Percentiles rank a stretch among this genome's conserved stretches.
These are phyloP conservation scores for Liriodendron chinense DNA, from an alignment of 164 flowering plant species.

Conservation along the genomic window DNA sequence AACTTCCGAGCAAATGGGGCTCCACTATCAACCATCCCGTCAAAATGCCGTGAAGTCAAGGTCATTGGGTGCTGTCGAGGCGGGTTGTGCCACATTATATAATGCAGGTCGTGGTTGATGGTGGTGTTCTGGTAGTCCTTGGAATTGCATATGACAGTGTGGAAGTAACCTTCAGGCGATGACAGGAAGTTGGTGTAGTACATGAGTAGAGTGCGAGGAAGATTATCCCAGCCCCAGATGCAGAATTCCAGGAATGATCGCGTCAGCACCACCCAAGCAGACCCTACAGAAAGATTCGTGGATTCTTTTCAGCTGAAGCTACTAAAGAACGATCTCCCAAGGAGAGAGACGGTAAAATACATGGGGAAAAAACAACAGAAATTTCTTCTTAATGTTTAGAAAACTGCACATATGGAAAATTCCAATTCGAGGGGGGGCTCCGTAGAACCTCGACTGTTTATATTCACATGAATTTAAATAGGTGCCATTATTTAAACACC, in stretches of 20 bases:
- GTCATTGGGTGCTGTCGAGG: conserved; percentile 49
- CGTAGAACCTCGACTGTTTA: too few relatives aligned
- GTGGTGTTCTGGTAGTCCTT: conserved; percentile 76
- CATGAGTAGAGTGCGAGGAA: conserved; percentile 85
- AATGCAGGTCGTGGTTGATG: conserved; percentile 74
- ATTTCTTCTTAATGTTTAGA: too few relatives aligned
- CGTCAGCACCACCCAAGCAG: conserved; percentile 63
- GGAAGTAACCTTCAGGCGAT: conserved; percentile 82
- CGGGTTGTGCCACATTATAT: conserved; percentile 59
- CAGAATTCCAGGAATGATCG: conserved; percentile 69
- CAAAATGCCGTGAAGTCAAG: conserved; percentile 40
- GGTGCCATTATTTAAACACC: too few relatives aligned
- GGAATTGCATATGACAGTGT: conserved; percentile 75
- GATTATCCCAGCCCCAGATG: conserved; percentile 86
- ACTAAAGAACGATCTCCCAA: not conserved
- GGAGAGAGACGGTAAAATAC: not conserved
- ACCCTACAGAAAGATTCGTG: conserved; percentile 40
- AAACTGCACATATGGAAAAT: too few relatives aligned
- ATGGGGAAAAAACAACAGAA: not conserved
- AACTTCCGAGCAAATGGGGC: conserved; percentile 69
- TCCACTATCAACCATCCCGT: conserved; percentile 66
- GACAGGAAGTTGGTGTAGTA: conserved; percentile 78
- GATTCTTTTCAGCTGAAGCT: not conserved
- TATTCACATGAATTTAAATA: too few relatives aligned
- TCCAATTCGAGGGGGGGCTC: too few relatives aligned